phyloP scores from a whole-genome alignment of 371 early-diverging fungal species.

The Mortierella sp. region DNA sequence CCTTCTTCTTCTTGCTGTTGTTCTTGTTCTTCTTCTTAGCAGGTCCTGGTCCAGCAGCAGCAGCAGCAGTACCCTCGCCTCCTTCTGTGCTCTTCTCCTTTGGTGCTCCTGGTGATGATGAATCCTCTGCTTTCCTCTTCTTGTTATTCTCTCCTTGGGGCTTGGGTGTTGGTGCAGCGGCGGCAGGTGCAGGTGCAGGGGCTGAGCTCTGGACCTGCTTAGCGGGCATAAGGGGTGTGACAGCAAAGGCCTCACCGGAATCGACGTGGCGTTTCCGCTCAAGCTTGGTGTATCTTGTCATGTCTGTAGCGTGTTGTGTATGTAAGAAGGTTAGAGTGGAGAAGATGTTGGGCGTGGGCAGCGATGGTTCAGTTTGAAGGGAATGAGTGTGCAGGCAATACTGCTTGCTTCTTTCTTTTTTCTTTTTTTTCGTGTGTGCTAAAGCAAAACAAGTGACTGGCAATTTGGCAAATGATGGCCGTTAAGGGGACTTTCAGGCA shows the following conservation, averaged over 20 bases:
- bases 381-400: not conserved
- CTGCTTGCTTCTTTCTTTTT: not conserved
- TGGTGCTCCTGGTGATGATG: constrained; percentile 12
- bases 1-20: constrained; percentile 19
- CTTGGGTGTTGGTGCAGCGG: constrained; percentile 9
- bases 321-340: not conserved
- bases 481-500: constrained; percentile 8
- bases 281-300: constrained; percentile 78
- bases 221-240: constrained; percentile 66
- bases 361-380: not conserved
- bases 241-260: constrained; percentile 65
- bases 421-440: not conserved
- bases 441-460: constrained; percentile 12
- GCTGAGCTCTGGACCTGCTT: constrained; percentile 32
- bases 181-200: constrained; percentile 8
- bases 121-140: constrained; percentile 39
- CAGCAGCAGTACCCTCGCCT: constrained; percentile 7
- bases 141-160: constrained; percentile 18
- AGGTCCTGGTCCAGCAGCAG: constrained; percentile 18
- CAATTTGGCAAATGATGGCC: not conserved
- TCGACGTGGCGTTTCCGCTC: constrained; percentile 72
- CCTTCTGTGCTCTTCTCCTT: not conserved
- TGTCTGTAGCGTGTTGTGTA: constrained; percentile 18
- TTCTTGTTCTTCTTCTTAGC: constrained; percentile 25
- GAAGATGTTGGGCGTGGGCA: not conserved